Percentiles rank a stretch among this genome's conserved stretches.
Evolutionary conservation across 1,284 basidiomycete species (phyloP).

Genomic region (Erythrobasidium hasegawianum): DNA sequence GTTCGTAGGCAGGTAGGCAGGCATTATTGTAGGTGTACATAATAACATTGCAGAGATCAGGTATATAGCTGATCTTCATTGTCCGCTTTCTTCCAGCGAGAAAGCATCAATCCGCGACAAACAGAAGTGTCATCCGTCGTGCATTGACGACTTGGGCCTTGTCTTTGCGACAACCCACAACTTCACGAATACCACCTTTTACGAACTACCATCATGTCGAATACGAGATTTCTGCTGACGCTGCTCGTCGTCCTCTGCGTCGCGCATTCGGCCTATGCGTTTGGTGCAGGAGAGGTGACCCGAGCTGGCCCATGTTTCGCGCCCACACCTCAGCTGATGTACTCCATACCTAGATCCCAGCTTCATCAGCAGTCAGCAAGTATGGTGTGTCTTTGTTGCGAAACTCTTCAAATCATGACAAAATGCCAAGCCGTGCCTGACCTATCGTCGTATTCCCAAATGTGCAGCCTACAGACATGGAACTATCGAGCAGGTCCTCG

Average conservation of each 20-base stretch:
- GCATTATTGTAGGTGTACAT: no score
- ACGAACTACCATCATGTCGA: no score
- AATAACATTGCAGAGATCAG: no score
- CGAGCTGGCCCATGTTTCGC: not conserved
- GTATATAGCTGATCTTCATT: no score
- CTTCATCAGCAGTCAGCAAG: not conserved
- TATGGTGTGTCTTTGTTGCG: slow-evolving; percentile 1
- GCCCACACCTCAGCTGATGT: not conserved
- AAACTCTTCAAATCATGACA: not conserved
- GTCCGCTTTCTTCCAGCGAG: no score
- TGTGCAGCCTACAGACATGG: slow-evolving; percentile 42
- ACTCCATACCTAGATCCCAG: not conserved
- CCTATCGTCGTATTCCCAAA: not conserved
- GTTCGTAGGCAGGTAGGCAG: no score
- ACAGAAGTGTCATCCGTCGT: no score
- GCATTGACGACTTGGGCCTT: not conserved
- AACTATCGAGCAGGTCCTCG: slow-evolving; percentile 40
- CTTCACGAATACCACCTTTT: not conserved
- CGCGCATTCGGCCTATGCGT: not conserved
- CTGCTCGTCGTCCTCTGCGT: slow-evolving; percentile 3
- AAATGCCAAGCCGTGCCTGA: no score
- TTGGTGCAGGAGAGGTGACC: not conserved
- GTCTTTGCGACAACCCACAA: not conserved
- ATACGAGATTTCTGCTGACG: not conserved
- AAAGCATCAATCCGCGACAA: no score